These are phyloP conservation scores for Aspergillus piperis DNA, from an alignment of 2,329 filamentous ascomycete species.

Conservation along the genomic window DNA sequence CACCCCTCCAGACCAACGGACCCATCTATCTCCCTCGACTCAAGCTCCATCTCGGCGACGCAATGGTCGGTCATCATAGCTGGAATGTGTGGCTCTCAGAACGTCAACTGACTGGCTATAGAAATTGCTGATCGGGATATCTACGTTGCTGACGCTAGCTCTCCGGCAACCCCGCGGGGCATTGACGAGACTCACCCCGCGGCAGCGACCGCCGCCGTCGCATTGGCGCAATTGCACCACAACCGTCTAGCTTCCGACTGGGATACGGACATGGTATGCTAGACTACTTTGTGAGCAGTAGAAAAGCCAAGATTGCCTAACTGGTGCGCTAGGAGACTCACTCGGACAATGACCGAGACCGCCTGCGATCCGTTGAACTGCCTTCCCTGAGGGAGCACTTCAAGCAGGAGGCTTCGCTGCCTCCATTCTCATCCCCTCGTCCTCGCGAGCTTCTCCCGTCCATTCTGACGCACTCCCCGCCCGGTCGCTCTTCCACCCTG, in stretches of 20 bases:
- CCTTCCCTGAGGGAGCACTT: constrained; percentile 68
- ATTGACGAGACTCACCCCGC: constrained; percentile 68
- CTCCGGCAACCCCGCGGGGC: constrained; percentile 67
- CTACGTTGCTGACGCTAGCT: constrained; percentile 68
- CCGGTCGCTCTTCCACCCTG: constrained; percentile 82
- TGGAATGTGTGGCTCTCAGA: not conserved
- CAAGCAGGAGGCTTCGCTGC: constrained; percentile 69
- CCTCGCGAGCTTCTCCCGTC: constrained; percentile 79
- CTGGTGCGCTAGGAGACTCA: constrained; percentile 62
- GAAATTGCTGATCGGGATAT: constrained; percentile 65
- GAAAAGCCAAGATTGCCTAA: constrained; percentile 16
- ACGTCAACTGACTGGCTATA: constrained; percentile 24
- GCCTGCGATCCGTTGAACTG: constrained; percentile 67
- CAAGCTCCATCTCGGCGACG: constrained; percentile 36
- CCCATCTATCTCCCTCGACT: constrained; percentile 53
- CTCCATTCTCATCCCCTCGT: constrained; percentile 60
- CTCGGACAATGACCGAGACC: constrained; percentile 69
- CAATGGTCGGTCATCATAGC: constrained; percentile 38
- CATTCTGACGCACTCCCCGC: constrained; percentile 74
- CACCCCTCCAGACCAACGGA: constrained; percentile 75
- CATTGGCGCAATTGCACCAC: constrained; percentile 79
- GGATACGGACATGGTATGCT: constrained; percentile 74
- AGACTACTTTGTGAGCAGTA: constrained; percentile 34
- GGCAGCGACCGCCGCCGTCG: constrained; percentile 79
- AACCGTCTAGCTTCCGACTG: constrained; percentile 75